Evolutionary conservation across 768 basidiomycete species (phyloP).

Genomic region (Pluteus cervinus): DNA sequence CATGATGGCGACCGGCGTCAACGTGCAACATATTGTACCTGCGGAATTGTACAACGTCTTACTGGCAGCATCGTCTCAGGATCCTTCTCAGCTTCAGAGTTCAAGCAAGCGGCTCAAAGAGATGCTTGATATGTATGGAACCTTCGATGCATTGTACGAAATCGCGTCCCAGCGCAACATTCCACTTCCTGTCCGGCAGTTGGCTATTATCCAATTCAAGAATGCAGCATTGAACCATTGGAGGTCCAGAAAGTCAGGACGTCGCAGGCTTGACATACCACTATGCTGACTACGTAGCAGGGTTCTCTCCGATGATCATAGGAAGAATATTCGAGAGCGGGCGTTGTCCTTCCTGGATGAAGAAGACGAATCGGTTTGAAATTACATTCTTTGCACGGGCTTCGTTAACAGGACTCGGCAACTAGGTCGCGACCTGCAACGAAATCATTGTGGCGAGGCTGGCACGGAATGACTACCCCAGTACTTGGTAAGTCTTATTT

Average conservation of each 20-base stretch:
- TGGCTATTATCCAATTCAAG: slow-evolving; percentile 87
- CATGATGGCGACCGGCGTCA: slow-evolving; percentile 23
- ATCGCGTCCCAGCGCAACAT: slow-evolving; percentile 59
- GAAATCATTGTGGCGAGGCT: slow-evolving; percentile 70
- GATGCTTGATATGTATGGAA: slow-evolving; percentile 63
- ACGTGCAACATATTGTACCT: slow-evolving; percentile 42
- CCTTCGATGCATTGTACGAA: slow-evolving; percentile 64
- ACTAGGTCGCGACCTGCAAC: slow-evolving; percentile 80
- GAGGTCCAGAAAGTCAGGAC: slow-evolving; percentile 65
- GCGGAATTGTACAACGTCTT: slow-evolving; percentile 66
- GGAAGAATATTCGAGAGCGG: slow-evolving; percentile 56
- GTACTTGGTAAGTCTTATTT: slow-evolving; percentile 48
- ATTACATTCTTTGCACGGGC: too few species aligned
- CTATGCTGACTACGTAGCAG: slow-evolving; percentile 28
- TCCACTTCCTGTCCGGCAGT: slow-evolving; percentile 66
- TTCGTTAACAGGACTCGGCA: too few species aligned
- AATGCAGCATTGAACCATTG: slow-evolving; percentile 71
- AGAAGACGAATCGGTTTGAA: slow-evolving; percentile 60
- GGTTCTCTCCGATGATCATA: slow-evolving; percentile 63
- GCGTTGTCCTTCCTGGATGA: slow-evolving; percentile 70
- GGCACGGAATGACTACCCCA: slow-evolving; percentile 72
- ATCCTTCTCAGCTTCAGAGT: slow-evolving; percentile 46
- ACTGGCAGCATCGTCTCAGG: slow-evolving; percentile 66
- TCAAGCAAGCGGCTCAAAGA: slow-evolving; percentile 58
- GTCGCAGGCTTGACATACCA: background rate